phyloP scores from a whole-genome alignment of 1,139 yeast genomes.

The Yamadazyma trypodendri region DNA sequence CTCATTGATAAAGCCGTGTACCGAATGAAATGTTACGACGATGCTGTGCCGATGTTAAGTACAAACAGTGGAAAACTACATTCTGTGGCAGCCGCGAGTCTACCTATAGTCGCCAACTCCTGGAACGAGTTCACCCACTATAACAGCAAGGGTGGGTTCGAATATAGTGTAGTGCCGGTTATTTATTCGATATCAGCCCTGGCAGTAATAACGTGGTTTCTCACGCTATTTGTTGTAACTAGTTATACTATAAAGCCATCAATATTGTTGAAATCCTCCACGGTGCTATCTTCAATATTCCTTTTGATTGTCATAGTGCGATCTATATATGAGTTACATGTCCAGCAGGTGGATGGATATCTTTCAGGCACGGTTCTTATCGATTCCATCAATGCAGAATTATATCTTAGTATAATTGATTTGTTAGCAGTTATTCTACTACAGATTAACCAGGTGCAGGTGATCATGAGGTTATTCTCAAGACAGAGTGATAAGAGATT shows the following conservation, averaged over 20 bases:
- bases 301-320: constrained; percentile 50
- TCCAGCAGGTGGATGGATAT: constrained; percentile 56
- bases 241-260: constrained; percentile 59
- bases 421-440: constrained; percentile 59
- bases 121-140: constrained; percentile 40
- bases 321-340: constrained; percentile 43
- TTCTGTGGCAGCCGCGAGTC: constrained; percentile 24
- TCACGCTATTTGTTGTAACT: constrained; percentile 63
- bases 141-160: constrained; percentile 43
- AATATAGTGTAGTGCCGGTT: constrained; percentile 58
- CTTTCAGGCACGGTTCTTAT: constrained; percentile 54
- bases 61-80: constrained; percentile 37
- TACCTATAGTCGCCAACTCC: constrained; percentile 39
- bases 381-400: constrained; percentile 43
- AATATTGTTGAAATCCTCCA: constrained; percentile 42
- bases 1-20: constrained; percentile 27
- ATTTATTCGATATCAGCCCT: constrained; percentile 63
- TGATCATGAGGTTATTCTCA: constrained; percentile 68
- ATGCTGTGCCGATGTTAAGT: constrained; percentile 41
- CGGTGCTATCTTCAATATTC: constrained; percentile 53
- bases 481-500: constrained; percentile 70
- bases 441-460: constrained; percentile 74
- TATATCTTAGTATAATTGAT: constrained; percentile 59
- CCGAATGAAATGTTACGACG: constrained; percentile 37
- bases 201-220: constrained; percentile 62